Evolutionary conservation across 1,139 yeast species (phyloP), one percentile per base, ranked within the genome.

Genomic region (Geotrichum siamense): DNA sequence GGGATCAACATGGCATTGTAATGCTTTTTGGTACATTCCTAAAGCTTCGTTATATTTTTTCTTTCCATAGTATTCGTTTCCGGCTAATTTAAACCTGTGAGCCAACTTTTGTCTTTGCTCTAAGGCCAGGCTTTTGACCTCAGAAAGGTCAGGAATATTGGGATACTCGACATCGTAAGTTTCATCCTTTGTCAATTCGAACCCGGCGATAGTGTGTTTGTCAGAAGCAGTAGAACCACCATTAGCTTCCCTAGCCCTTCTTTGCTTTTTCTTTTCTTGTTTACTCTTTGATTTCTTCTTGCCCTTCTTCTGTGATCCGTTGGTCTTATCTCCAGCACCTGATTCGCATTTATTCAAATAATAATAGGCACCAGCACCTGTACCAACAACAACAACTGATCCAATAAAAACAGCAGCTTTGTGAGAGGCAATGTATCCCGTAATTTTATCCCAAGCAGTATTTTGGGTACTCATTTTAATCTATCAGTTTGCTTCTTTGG

Each of bases 51-150:
- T 72, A 61, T 73, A 84, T 8, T 33, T 17, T 47, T 82, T 70
- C 48, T 68, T 65, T 63, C 81, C 82, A 71, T 84, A 91, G 50
- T 72, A 79, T 47, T 72, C 72, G 65, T 91, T 91, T 59, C 98
- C 99, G 50, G 83, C 91, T 58, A 82, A 93, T 68, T 91, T 91
- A 66, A 89, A 75, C 34, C 80, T 77, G 48, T 76, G 64, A 6
- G 96, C 85, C 72, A 86, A 76, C 51, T 75, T 75, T 51, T 79
- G 82, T 55, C 74, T 79, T 52, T 82, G 76, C 40, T 68, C 71
- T 5, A 64, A 74, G 10, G 76, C 57, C 49, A 84, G 71, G 2
- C 59, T 53, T 19, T 65, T 61, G 38, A 82, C 67, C 3, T 6
- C 37, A 34, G 71, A 79, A 45, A 53, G 51, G 49, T 60, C 62